Evolutionary conservation across 768 basidiomycete genomes (phyloP).

Genomic region (Phaffia australis): DNA sequence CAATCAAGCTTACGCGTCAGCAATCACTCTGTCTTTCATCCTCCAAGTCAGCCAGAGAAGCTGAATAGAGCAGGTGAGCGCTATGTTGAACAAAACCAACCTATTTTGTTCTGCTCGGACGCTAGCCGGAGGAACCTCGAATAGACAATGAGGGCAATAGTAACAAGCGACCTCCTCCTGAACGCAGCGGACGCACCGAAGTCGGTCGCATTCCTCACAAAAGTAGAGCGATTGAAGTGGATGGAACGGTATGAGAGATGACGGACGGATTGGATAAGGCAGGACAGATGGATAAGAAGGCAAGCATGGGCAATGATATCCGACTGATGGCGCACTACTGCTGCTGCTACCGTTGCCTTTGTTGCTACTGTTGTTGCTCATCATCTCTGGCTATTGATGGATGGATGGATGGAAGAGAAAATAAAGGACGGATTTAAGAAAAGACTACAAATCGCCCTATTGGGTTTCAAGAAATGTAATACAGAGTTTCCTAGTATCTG

Average conservation of each 20-base stretch:
- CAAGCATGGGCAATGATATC: slow-evolving; percentile 39
- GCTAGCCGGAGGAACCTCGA: slow-evolving; percentile 95
- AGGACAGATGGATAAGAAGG: slow-evolving; percentile 60
- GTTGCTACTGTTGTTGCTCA: too few species aligned
- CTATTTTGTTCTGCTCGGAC: slow-evolving; percentile 97
- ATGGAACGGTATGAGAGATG: slow-evolving; percentile 62
- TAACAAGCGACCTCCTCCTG: slow-evolving; percentile 89
- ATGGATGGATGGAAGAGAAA: too few species aligned
- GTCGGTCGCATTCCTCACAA: slow-evolving; percentile 95
- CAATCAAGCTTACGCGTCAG: not conserved
- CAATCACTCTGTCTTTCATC: not conserved
- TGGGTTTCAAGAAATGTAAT: too few species aligned
- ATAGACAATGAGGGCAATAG: slow-evolving; percentile 95
- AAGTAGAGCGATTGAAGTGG: slow-evolving; percentile 79
- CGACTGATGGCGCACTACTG: slow-evolving; percentile 27
- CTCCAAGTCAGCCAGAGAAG: not conserved
- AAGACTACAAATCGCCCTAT: too few species aligned
- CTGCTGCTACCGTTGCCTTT: too few species aligned
- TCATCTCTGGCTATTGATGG: too few species aligned
- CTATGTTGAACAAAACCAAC: slow-evolving; percentile 41
- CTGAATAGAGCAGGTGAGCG: not conserved
- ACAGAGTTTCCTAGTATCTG: too few species aligned
- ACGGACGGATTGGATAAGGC: slow-evolving; percentile 50
- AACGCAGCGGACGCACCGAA: slow-evolving; percentile 87
- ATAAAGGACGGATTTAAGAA: too few species aligned